Evolutionary conservation across 257 asterid species (phyloP).

Genomic region (Gentiana dahurica): DNA sequence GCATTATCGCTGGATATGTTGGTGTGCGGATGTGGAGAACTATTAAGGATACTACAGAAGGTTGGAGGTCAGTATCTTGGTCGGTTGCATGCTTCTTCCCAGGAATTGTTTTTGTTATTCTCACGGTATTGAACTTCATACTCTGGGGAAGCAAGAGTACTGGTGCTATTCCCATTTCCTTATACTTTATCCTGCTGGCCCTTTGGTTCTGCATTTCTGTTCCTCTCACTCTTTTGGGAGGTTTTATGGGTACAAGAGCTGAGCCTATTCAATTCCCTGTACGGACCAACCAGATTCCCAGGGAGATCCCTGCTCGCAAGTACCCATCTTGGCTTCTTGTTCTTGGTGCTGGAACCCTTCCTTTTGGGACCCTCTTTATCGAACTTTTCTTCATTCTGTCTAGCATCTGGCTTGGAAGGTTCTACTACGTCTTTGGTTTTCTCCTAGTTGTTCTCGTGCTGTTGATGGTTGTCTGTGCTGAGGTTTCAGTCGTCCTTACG

Average conservation of each 20-base stretch:
- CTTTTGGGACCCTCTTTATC: constrained; percentile 16
- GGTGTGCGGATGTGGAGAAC: constrained; percentile 12
- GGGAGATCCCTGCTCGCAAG: constrained; percentile 13
- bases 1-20: constrained; percentile 12
- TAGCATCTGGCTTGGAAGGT: constrained; percentile 15
- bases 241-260: constrained; percentile 9
- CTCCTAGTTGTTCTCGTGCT: constrained; percentile 10
- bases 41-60: constrained; percentile 2
- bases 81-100: constrained; percentile 12
- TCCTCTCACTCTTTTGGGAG: constrained; percentile 14
- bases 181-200: constrained; percentile 4
- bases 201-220: constrained; percentile 16
- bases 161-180: constrained; percentile 15
- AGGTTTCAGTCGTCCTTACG: constrained; percentile 13
- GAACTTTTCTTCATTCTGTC: constrained; percentile 15
- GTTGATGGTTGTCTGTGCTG: constrained; percentile 12
- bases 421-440: constrained; percentile 16
- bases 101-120: constrained; percentile 9
- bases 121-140: constrained; percentile 11
- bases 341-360: constrained; percentile 18
- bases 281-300: constrained; percentile 13
- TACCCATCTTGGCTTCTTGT: constrained; percentile 14
- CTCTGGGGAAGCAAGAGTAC: constrained; percentile 16
- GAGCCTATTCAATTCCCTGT: constrained; percentile 9
- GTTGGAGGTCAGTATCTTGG: constrained; percentile 15